Base-by-base conservation (phyloP, 2,329 filamentous ascomycete species). In the Zasmidium cellare region DNA sequence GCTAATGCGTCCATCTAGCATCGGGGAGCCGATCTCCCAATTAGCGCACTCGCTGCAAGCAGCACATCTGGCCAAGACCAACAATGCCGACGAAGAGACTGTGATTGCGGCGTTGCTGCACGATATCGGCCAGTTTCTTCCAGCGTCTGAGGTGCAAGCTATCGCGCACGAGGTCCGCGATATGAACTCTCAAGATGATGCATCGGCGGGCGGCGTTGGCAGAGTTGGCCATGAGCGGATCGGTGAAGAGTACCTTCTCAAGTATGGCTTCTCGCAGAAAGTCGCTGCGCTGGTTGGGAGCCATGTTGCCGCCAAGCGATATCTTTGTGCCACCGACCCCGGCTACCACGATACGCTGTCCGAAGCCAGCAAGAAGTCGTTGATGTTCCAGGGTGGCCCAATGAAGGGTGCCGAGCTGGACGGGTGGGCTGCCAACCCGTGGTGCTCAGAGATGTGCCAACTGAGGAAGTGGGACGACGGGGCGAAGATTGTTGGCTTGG, bases 91-190 rank as follows among this genome's bases (percentile, higher is more conserved):
- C 35, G 61, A 64, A 19, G 66, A 68, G 46, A 69, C 72, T 6
- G 60, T 76, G 3, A 64, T 75, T 35, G 75, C 74, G 1, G 74
- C 75, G 5, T 64, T 78, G 11, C 65, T 77, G 5, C 76, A 77
- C 56, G 76, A 77, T 53, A 74, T 77, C 44, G 76, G 75, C n/a
- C 75, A 77, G 38, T 75, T 76, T 51, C 68, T 77, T 3, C 75
- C 75, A 65, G 46, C 51, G 3, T 35, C 51, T 9, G 51, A 64
- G 41, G 51, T 55, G 24, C 19, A 53, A 46, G 23, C 64, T 2
- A 60, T 72, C 31, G 58, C 58, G 6, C 67, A 65, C 24, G 65
- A 62, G 3, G 63, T 70, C 19, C 57, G 46, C 3, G 50, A 45
- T 22, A 64, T 62, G 62, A 46, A 28, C n/a, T 58, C 56, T 12